phyloP scores from a whole-genome alignment of 495 filamentous ascomycete species.

The Hypoxylon crocopeplum region DNA sequence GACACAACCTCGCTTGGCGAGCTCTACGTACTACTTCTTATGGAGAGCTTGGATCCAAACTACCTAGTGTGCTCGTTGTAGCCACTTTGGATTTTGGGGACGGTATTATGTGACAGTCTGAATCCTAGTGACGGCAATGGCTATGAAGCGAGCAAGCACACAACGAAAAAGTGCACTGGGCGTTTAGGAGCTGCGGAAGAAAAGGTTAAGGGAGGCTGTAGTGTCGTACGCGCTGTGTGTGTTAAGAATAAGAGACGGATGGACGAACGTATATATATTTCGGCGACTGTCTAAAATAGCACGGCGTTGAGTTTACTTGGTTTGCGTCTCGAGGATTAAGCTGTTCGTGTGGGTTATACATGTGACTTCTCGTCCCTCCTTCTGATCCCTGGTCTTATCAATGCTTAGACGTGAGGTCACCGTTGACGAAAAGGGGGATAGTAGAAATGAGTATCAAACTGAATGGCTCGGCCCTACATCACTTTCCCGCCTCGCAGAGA shows the following conservation, averaged over 20 bases:
- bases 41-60: constrained; percentile 15
- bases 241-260: constrained; percentile 6
- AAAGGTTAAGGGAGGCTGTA: constrained; percentile 4
- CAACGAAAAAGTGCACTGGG: constrained; percentile 2
- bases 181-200: constrained; percentile 19
- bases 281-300: neutral
- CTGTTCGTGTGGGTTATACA: too few relatives aligned
- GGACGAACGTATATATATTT: constrained; percentile 13
- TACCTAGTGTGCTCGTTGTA: neutral
- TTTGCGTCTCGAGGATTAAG: too few relatives aligned
- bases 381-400: too few relatives aligned
- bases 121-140: neutral
- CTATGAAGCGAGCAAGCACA: neutral
- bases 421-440: too few relatives aligned
- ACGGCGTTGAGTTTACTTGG: too few relatives aligned
- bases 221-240: constrained; percentile 2
- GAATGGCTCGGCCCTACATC: too few relatives aligned
- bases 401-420: too few relatives aligned
- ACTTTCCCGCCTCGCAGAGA: too few relatives aligned
- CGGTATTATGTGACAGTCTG: constrained; percentile 1
- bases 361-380: too few relatives aligned
- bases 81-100: constrained; percentile 21
- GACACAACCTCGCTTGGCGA: constrained; percentile 1
- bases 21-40: neutral
- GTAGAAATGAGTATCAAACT: too few relatives aligned